These are phyloP conservation scores for Pneumocystis murina DNA, from an alignment of 1,139 yeast species.

Conservation along the genomic window DNA sequence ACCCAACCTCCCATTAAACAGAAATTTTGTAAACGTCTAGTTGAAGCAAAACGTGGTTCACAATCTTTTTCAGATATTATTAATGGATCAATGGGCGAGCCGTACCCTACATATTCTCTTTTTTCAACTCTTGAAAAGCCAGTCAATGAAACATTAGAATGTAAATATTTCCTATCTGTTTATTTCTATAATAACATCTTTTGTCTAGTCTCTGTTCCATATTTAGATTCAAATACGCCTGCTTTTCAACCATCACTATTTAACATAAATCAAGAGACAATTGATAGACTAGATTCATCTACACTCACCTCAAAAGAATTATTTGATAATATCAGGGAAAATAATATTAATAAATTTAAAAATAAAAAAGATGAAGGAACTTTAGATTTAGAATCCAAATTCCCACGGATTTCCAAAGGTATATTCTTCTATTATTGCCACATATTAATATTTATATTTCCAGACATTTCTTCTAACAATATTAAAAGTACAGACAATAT, in stretches of 20 bases:
- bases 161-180: not conserved
- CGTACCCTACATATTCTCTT: not conserved
- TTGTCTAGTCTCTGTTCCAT: not conserved
- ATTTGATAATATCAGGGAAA: not conserved
- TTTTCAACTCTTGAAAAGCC: not conserved
- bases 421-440: not conserved
- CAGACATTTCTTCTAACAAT: not conserved
- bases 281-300: not conserved
- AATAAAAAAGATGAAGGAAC: not conserved
- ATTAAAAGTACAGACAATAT: not conserved
- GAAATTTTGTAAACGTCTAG: constrained; percentile 3
- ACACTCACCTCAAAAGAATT: not conserved
- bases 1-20: constrained; percentile 4
- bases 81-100: not conserved
- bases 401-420: not conserved
- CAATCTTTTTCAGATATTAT: constrained; percentile 5
- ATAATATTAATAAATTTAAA: not conserved
- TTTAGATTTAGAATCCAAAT: not conserved
- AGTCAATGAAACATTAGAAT: not conserved
- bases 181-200: not conserved
- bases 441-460: not conserved
- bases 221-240: not conserved
- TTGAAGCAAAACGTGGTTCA: constrained; percentile 7
- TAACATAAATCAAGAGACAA: not conserved
- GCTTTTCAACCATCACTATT: not conserved